A percentile compares a stretch with the other conserved stretches of the same genome.
phyloP scores from a whole-genome alignment of 148 eudicot genomes.

The Talinum fruticosum region DNA sequence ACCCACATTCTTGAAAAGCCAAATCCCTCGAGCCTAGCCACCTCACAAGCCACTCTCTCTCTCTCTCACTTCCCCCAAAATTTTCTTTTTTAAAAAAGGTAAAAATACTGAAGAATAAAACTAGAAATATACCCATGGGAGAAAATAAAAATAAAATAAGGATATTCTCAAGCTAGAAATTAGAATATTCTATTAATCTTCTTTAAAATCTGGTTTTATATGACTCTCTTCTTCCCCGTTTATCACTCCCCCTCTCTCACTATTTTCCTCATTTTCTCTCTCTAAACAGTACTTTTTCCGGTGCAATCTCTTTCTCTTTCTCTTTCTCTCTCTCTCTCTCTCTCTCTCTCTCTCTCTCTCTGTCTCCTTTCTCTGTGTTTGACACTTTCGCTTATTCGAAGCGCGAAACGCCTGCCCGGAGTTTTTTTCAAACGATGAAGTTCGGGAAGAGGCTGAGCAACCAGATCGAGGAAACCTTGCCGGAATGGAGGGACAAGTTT shows the following conservation, averaged over 20 bases:
- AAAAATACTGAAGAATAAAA: too few species aligned
- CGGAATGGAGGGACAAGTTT: slow-evolving; percentile 96
- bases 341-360: slow-evolving; percentile 5
- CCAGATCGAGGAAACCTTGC: slow-evolving; percentile 89
- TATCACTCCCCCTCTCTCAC: neutral
- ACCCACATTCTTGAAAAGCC: neutral
- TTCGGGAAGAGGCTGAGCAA: slow-evolving; percentile 90
- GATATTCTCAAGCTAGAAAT: slow-evolving; percentile 40
- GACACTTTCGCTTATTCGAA: slow-evolving; percentile 1
- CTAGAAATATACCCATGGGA: slow-evolving; percentile 36
- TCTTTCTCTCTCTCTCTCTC: too few species aligned
- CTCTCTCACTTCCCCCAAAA: neutral
- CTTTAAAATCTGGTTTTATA: slow-evolving; percentile 13
- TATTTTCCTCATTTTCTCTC: neutral
- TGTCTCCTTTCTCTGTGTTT: neutral
- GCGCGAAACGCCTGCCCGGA: neutral
- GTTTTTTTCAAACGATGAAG: slow-evolving; percentile 45
- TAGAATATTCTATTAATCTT: slow-evolving; percentile 36
- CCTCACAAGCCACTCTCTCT: slow-evolving; percentile 23
- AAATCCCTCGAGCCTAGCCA: slow-evolving; percentile 19
- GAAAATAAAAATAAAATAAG: slow-evolving; percentile 25
- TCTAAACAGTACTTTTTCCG: neutral
- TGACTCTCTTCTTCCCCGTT: neutral
- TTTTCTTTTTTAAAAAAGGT: slow-evolving; percentile 6
- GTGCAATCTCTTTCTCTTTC: neutral